Evolutionary conservation across 169 alveolate genomes (phyloP).

Genomic region (Plasmodium cynomolgi): DNA sequence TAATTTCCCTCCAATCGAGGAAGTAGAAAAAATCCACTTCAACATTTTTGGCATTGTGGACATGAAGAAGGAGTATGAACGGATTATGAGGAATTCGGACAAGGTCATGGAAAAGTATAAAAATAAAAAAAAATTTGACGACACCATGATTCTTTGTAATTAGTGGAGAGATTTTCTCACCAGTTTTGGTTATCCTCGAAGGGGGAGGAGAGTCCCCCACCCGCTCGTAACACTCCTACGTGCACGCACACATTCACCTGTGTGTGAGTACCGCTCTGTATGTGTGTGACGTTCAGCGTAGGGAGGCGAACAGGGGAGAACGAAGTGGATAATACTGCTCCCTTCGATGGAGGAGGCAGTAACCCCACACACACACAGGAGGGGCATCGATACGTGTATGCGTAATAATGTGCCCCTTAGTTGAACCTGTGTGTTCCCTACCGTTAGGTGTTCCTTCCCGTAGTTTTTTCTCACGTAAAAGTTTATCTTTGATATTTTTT

Average conservation of each 20-base stretch:
- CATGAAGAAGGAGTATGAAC: conserved; percentile 46
- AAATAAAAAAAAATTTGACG: conserved; percentile 53
- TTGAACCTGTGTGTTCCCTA: not conserved
- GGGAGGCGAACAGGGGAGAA: not conserved
- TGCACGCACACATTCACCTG: not conserved
- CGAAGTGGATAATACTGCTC: not conserved
- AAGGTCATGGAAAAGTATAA: conserved; percentile 57
- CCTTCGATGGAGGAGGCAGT: not conserved
- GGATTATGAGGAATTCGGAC: conserved; percentile 54
- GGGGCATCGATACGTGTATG: not conserved
- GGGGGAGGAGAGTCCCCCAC: not conserved
- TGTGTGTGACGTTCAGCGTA: not conserved
- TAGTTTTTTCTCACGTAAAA: not conserved
- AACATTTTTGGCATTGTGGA: conserved; percentile 67
- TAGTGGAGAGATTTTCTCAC: not conserved
- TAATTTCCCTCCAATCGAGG: conserved; percentile 32
- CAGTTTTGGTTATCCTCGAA: not conserved
- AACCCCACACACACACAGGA: not conserved
- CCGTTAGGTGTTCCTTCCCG: not conserved
- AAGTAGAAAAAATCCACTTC: conserved; percentile 47
- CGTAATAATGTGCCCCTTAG: not conserved
- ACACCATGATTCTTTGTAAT: conserved; percentile 33
- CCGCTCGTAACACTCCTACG: not conserved
- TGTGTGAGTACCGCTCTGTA: not conserved
- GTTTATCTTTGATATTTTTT: not conserved